Base-by-base conservation (phyloP, 352 stramenopile genomes). In the Phytophthora syringae region DNA sequence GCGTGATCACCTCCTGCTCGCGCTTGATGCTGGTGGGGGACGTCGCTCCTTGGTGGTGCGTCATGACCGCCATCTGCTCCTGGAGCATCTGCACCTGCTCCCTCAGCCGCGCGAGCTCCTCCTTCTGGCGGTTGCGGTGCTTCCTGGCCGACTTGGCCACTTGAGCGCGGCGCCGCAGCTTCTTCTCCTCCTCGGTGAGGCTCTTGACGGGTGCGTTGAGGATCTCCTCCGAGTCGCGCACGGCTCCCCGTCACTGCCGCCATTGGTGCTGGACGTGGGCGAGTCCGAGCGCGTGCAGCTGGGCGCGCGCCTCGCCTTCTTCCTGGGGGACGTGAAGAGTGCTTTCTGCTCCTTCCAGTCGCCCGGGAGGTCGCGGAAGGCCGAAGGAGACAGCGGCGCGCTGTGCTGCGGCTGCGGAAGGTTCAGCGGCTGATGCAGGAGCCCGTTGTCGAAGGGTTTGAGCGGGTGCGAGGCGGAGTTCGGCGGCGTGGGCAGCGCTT, bases 141-240 rank as follows among this genome's bases (percentile, higher is more conserved):
- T 94, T 94, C 44, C 86, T 78, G 20, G 86, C 86, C 1, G 82
- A 92, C 60, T 94, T 94, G 52, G 86, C 86, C 57, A 94, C 86
- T 70, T 94, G 86, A 1, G 86, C 86, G 49, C 86, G 82, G 18
- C 86, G 70, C 30, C 86, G 82, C 28, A 92, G 72, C 68, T 94
- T 94, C 58, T 94, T 94, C 56, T 94, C 86, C 42, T 94, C 82
- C 59, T 94, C 86, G 0, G 76, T 94, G n/a, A 94, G 74, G 48
- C 76, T 90, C 67, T 90, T 91, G 2, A 94, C 83, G 2, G 86
- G 86, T 39, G 82, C 83, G 21, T 88, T 89, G n/a, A 94, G 58
- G 63, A 94, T 88, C 52, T 92, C 84, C 54, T 94, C 83, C 52
- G 80, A 88, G 70, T 92, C 80, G 24, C 70, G 73, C 22, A 36